These are phyloP conservation scores for Colletotrichum sublineola DNA, from an alignment of 2,329 filamentous ascomycete species.

Conservation along the genomic window DNA sequence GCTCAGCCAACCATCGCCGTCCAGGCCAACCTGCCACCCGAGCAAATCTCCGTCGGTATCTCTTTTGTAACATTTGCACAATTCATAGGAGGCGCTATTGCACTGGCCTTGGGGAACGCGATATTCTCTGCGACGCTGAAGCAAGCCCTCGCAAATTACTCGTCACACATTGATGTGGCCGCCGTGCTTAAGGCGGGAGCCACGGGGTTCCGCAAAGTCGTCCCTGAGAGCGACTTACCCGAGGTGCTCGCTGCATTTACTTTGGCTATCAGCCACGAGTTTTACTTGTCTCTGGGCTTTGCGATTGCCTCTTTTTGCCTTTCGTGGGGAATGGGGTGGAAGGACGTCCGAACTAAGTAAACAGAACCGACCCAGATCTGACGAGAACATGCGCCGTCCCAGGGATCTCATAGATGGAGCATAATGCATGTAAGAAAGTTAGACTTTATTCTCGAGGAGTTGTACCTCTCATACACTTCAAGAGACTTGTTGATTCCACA, in stretches of 20 bases:
- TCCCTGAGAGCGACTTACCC: slow-evolving; percentile 49
- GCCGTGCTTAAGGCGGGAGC: slow-evolving; percentile 58
- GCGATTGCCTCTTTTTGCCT: slow-evolving; percentile 51
- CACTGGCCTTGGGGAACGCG: slow-evolving; percentile 45
- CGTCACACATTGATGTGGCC: slow-evolving; percentile 45
- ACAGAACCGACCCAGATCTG: too few species aligned
- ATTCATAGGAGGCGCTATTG: slow-evolving; percentile 45
- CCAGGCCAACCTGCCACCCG: slow-evolving; percentile 44
- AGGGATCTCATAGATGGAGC: too few species aligned
- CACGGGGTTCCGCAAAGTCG: slow-evolving; percentile 52
- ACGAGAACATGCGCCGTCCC: too few species aligned
- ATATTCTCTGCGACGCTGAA: slow-evolving; percentile 44
- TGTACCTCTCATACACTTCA: neutral
- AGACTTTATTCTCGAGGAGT: neutral
- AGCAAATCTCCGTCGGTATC: slow-evolving; percentile 46
- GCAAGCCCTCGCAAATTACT: neutral
- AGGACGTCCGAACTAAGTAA: slow-evolving; percentile 45
- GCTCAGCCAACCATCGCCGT: slow-evolving; percentile 46
- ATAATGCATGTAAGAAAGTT: too few species aligned
- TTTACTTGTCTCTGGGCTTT: slow-evolving; percentile 50
- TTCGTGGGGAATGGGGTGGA: slow-evolving; percentile 61
- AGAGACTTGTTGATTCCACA: too few species aligned
- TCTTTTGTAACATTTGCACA: slow-evolving; percentile 47
- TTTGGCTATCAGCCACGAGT: slow-evolving; percentile 49
- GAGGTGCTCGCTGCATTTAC: slow-evolving; percentile 58